phyloP scores from a whole-genome alignment of 257 asterid species.

The Leptodermis oblonga region DNA sequence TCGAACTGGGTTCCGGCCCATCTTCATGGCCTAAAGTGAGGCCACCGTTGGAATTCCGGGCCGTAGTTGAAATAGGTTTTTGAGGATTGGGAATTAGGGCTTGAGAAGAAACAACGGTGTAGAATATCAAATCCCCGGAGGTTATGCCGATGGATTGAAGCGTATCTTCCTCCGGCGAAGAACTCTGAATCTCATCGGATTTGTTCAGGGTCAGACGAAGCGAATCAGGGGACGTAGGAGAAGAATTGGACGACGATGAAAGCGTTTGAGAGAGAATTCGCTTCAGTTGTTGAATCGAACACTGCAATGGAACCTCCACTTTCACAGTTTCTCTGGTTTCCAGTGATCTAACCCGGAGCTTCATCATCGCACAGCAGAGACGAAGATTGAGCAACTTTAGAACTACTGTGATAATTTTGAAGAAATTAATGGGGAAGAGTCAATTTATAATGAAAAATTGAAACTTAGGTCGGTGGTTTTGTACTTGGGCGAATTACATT shows the following conservation, averaged over 20 bases:
- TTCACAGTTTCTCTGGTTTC: constrained; percentile 61
- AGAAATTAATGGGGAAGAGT: too few species aligned
- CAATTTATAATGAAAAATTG: too few species aligned
- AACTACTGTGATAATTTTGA: too few species aligned
- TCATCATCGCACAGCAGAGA: constrained; percentile 33
- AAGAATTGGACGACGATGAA: constrained; percentile 25
- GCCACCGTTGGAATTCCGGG: neutral
- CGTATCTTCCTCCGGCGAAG: constrained; percentile 31
- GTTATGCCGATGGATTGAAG: constrained; percentile 68
- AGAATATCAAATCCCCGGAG: constrained; percentile 67
- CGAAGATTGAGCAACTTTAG: too few species aligned
- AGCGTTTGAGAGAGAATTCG: constrained; percentile 37
- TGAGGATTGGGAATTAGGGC: constrained; percentile 18
- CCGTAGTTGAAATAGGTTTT: neutral
- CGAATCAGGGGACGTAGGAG: constrained; percentile 31
- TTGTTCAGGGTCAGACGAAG: constrained; percentile 77
- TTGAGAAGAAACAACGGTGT: constrained; percentile 20
- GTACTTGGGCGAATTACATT: too few species aligned
- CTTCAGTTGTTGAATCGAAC: constrained; percentile 47
- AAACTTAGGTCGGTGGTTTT: too few species aligned
- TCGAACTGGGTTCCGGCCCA: neutral
- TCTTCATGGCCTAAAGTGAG: neutral
- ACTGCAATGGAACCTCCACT: constrained; percentile 44
- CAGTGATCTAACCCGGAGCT: constrained; percentile 54
- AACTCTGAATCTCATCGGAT: constrained; percentile 52